phyloP scores from a whole-genome alignment of 1,284 basidiomycete genomes.

The Pyrrhoderma noxium region DNA sequence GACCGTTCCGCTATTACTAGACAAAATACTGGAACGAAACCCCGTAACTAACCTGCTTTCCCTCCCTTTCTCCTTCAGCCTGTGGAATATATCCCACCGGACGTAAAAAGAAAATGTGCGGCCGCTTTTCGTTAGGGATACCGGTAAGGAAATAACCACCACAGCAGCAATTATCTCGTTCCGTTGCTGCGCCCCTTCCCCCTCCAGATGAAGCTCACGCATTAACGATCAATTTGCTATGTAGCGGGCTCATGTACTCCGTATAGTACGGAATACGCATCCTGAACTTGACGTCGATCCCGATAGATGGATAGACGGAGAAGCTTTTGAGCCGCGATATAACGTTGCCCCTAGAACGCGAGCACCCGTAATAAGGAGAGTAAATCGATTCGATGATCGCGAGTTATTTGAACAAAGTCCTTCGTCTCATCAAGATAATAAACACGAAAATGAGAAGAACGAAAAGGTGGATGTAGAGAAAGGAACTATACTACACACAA shows the following conservation, averaged over 20 bases:
- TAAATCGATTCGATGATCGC: conserved; percentile 16
- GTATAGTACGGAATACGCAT: conserved; percentile 30
- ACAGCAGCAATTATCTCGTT: no score
- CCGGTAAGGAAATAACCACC: conserved; percentile 1
- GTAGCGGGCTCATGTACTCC: conserved; percentile 35
- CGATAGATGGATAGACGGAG: conserved; percentile 56
- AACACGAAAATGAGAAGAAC: neutral
- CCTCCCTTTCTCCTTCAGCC: no score
- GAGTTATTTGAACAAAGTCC: no score
- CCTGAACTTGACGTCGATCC: conserved; percentile 35
- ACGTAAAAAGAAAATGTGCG: conserved; percentile 6
- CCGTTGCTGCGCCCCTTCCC: no score
- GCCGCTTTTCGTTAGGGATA: conserved; percentile 13
- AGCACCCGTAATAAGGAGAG: conserved; percentile 51
- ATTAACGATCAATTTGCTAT: neutral
- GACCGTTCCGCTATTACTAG: no score
- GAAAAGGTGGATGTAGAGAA: neutral
- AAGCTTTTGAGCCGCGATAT: conserved; percentile 49
- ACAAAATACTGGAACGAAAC: no score
- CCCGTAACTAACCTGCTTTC: no score
- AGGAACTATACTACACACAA: conserved; percentile 50
- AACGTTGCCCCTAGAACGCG: conserved; percentile 68
- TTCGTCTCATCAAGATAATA: neutral
- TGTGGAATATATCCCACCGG: no score
- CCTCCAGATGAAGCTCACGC: no score